These are phyloP conservation scores for Podila epigama DNA, from an alignment of 192 early-diverging fungal species.

Conservation along the genomic window DNA sequence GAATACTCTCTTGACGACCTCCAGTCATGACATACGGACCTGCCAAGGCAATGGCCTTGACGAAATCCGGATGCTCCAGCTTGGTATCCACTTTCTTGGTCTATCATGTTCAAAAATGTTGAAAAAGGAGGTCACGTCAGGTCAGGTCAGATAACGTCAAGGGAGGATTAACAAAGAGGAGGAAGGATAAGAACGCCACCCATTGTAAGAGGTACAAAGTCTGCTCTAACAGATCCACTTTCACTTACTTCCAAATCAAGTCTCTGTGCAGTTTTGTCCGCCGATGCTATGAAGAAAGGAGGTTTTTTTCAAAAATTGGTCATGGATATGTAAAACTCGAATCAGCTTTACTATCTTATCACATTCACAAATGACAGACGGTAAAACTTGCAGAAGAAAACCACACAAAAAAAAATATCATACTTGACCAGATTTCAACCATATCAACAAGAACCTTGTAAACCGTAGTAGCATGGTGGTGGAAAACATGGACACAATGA, in stretches of 20 bases:
- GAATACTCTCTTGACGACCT: conserved; percentile 83
- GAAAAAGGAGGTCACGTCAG: neutral
- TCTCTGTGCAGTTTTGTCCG: conserved; percentile 87
- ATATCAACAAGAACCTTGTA: conserved; percentile 70
- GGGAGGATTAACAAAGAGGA: neutral
- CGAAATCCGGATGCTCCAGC: conserved; percentile 84
- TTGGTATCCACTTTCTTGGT: conserved; percentile 74
- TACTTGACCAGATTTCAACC: conserved; percentile 81
- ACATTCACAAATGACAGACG: too few relatives aligned
- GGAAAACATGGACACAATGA: conserved; percentile 53
- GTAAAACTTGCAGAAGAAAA: too few relatives aligned
- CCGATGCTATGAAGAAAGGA: conserved; percentile 67
- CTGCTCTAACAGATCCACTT: neutral
- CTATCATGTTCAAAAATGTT: conserved; percentile 36
- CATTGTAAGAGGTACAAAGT: too few relatives aligned
- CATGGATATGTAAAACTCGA: too few relatives aligned
- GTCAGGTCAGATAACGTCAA: neutral
- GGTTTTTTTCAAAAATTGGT: too few relatives aligned
- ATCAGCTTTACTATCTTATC: too few relatives aligned
- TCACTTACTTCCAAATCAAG: conserved; percentile 83
- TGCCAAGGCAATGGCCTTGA: conserved; percentile 69
- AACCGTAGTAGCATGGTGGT: conserved; percentile 84
- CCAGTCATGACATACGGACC: conserved; percentile 84
- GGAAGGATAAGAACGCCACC: neutral
- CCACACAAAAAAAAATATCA: neutral